A percentile compares a stretch with the other conserved stretches of the same genome.
Conservation (phyloP, 169 alveolate species). For the Plasmodium adleri region DNA sequence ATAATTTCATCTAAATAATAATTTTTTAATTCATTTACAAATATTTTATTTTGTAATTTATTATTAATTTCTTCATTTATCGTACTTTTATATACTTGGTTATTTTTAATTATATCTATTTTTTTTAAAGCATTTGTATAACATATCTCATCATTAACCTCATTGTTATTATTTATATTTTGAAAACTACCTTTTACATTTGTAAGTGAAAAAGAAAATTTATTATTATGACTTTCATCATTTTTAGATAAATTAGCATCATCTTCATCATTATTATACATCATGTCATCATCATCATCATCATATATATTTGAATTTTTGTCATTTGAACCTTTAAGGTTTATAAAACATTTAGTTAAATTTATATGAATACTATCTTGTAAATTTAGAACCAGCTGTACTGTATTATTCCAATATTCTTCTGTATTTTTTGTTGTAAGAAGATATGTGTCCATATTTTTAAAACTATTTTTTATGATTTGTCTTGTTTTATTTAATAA, state of each 20-base stretch:
- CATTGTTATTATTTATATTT: not conserved
- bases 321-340: constrained; percentile 21
- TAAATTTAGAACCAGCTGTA: constrained; percentile 14
- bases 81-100: constrained; percentile 31
- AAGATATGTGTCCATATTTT: constrained; percentile 45
- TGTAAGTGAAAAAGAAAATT: not conserved
- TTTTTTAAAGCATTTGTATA: constrained; percentile 8
- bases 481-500: constrained; percentile 25
- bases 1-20: constrained; percentile 60
- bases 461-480: constrained; percentile 42
- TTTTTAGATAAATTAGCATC: not conserved
- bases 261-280: not conserved
- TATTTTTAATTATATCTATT: constrained; percentile 45
- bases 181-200: not conserved
- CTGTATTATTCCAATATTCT: constrained; percentile 57
- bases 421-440: constrained; percentile 45
- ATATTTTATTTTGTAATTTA: constrained; percentile 11
- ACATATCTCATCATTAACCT: constrained; percentile 3
- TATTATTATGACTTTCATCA: not conserved
- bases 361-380: constrained; percentile 30
- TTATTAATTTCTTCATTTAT: constrained; percentile 47
- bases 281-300: not conserved
- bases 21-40: constrained; percentile 11
- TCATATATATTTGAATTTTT: not conserved
- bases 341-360: constrained; percentile 63